Base-by-base conservation (phyloP, 139 green algal species). In the Auxenochlorella pyrenoidosa region DNA sequence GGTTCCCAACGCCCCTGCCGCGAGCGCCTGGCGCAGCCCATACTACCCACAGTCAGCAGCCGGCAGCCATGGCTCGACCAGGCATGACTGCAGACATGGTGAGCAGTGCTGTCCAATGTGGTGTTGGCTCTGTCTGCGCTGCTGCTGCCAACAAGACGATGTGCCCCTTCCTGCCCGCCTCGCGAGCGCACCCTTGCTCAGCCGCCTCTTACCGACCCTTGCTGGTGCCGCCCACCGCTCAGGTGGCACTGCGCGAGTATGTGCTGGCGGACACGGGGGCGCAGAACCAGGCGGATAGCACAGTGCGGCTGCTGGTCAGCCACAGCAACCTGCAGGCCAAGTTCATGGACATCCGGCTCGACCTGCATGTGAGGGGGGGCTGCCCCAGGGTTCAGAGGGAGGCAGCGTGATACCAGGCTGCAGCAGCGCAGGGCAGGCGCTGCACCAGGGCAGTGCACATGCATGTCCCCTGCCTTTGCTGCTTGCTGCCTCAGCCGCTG, bases 261-360 rank as follows among this genome's bases (percentile, higher is more conserved):
- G 93, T 97, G 0, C 91, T 88, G 13, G 84, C 70, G 0, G 90
- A 91, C 54, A 63, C 66, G 47, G 85, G 83, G 12, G 89, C 66
- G 36, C 80, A 87, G 81, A 94, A 95, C 66, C 88, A 94, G n/a
- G 91, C 94, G 2, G 95, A 98, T 0, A 93, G 83, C 54, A 99
- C 97, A 5, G 96, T 99, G 30, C 88, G 96, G 21, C 88, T 99
- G 38, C 87, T 96, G 66, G 87, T 99, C 19, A 96, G 97, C 36
- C 98, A 99, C 92, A 96, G 89, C 90, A 98, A 99, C 89, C 89
- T 99, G 30, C 95, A 97, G 43, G 93, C 94, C 19, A 90, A 90
- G 36, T 99, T 99, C 83, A 95, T 98, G 88, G 97, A 99, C 88
- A 93, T 99, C 21, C 90, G 97, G 0, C 92, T 99, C 5, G 97